These are phyloP conservation scores for Prunus persica DNA, from an alignment of 306 rosid species.

Conservation along the genomic window Prunus_persica_NCBIv2 NC_034011.1:18328001-18328500, in stretches of 20 bases:
- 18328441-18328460: not conserved
- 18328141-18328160: not conserved
- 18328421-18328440: not conserved
- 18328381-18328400: not conserved
- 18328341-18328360: not conserved
- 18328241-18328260: not conserved
- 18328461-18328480: not conserved
- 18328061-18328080: not conserved
- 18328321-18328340: not conserved
- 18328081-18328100: not conserved
- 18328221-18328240: not conserved
- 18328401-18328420: not conserved
- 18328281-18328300: not conserved
- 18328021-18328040: too few relatives aligned
- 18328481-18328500: not conserved
- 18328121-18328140: not conserved
- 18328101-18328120: not conserved
- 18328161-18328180: not conserved
- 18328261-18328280: not conserved
- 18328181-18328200: not conserved
- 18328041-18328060: too few relatives aligned
- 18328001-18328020: too few relatives aligned
- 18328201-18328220: not conserved
- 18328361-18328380: not conserved
- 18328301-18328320: not conserved